These are phyloP conservation scores for Brettanomyces bruxellensis DNA, from an alignment of 805 yeast genomes.

Conservation along the genomic window DNA sequence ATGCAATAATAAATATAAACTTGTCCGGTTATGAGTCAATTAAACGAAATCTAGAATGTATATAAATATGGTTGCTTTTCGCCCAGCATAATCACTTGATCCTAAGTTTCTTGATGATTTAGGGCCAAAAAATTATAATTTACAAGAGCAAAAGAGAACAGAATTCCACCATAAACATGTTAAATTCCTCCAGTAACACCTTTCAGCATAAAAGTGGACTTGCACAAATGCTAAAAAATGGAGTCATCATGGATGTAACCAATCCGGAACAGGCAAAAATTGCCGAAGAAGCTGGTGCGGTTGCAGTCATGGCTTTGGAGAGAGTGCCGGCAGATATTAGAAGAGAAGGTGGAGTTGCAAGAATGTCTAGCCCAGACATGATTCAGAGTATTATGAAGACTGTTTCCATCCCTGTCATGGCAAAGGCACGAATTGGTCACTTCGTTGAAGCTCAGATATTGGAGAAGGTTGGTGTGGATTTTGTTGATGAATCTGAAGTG, in stretches of 20 bases:
- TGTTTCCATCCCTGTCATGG: conserved; percentile 73
- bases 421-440: conserved; percentile 79
- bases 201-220: conserved; percentile 63
- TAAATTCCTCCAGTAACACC: conserved; percentile 7
- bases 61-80: no score
- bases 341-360: conserved; percentile 70
- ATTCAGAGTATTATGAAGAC: conserved; percentile 64
- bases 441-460: conserved; percentile 73
- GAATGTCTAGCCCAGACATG: conserved; percentile 83
- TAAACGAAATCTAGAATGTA: no score
- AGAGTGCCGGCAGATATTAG: conserved; percentile 82
- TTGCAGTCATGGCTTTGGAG: conserved; percentile 86
- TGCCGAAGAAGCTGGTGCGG: conserved; percentile 80
- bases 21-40: no score
- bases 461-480: conserved; percentile 64
- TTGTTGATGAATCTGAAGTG: conserved; percentile 79
- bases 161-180: neutral
- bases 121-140: no score
- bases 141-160: no score
- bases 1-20: no score
- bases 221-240: conserved; percentile 82
- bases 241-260: conserved; percentile 69
- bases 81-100: no score
- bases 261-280: conserved; percentile 71
- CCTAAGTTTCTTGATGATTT: no score